phyloP scores from a whole-genome alignment of 2,329 filamentous ascomycete genomes.

The Venturia aucupariae region DNA sequence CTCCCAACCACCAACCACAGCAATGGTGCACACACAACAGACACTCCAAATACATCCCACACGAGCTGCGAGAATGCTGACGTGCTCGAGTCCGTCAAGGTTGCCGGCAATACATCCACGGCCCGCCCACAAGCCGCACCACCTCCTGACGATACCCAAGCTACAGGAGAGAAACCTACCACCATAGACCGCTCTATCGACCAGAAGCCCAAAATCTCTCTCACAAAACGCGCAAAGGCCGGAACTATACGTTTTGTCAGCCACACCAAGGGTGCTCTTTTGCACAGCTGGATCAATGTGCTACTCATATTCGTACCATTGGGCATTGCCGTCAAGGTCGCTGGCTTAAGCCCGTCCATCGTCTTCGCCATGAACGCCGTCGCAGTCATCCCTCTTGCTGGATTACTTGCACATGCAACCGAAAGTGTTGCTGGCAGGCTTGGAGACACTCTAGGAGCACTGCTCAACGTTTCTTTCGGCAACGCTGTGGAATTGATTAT shows the following conservation, averaged over 20 bases:
- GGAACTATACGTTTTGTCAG: constrained; percentile 44
- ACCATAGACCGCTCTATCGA: constrained; percentile 35
- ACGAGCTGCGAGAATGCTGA: not conserved
- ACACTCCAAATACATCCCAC: not conserved
- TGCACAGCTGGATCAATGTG: constrained; percentile 70
- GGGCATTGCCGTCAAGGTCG: constrained; percentile 55
- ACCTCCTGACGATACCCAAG: constrained; percentile 37
- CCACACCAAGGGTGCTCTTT: constrained; percentile 49
- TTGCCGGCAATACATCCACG: constrained; percentile 22
- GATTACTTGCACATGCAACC: constrained; percentile 40
- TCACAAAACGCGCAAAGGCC: constrained; percentile 42
- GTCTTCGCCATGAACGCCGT: constrained; percentile 44
- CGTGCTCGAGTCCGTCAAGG: constrained; percentile 18
- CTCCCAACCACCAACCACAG: not conserved
- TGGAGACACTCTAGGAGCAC: constrained; percentile 40
- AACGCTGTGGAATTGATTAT: constrained; percentile 45
- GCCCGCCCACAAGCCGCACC: constrained; percentile 26
- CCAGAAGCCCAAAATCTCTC: constrained; percentile 30
- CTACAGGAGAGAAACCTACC: constrained; percentile 44
- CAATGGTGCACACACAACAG: not conserved
- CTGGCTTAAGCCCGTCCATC: constrained; percentile 31
- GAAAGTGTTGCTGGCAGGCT: constrained; percentile 39
- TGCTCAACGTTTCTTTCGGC: constrained; percentile 44
- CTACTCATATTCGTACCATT: constrained; percentile 70
- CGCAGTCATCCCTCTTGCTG: constrained; percentile 42